These are phyloP conservation scores for Pinus taeda DNA, from an alignment of 75 land plant species.

Conservation along the genomic window DNA sequence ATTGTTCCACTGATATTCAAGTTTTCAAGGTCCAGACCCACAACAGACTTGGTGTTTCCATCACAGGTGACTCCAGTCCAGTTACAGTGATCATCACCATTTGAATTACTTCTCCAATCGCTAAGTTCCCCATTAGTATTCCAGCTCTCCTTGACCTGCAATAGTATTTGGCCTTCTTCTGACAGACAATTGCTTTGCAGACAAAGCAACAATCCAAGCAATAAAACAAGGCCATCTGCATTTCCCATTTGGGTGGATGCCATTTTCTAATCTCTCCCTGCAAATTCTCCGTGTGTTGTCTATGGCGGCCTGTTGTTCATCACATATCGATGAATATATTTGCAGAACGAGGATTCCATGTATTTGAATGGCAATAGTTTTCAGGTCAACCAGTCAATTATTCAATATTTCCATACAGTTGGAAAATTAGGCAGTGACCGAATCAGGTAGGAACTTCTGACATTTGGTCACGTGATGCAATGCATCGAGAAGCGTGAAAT, in stretches of 20 bases:
- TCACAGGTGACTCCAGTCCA: conserved; percentile 44
- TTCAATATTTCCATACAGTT: too few relatives aligned
- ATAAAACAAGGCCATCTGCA: neutral
- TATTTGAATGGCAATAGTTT: too few relatives aligned
- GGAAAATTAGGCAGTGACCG: too few relatives aligned
- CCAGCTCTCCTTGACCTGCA: neutral
- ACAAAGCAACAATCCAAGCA: neutral
- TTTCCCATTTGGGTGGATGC: neutral
- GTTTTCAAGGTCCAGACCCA: conserved; percentile 12
- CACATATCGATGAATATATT: too few relatives aligned
- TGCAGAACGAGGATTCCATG: too few relatives aligned
- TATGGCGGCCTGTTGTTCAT: too few relatives aligned
- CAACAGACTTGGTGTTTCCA: conserved; percentile 18
- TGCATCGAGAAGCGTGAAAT: too few relatives aligned
- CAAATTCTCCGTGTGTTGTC: too few relatives aligned
- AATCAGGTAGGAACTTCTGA: too few relatives aligned
- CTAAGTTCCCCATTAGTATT: neutral
- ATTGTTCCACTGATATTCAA: conserved; percentile 16
- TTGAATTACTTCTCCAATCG: conserved; percentile 1
- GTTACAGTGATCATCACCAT: conserved; percentile 16
- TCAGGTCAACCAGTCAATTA: too few relatives aligned
- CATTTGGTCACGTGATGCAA: too few relatives aligned
- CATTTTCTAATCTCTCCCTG: too few relatives aligned
- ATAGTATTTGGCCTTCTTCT: neutral
- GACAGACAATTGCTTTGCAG: neutral